Evolutionary conservation across 495 filamentous ascomycete genomes (phyloP), one percentile per base, ranked within the genome.

Genomic region (Aspergillus sparsus): DNA sequence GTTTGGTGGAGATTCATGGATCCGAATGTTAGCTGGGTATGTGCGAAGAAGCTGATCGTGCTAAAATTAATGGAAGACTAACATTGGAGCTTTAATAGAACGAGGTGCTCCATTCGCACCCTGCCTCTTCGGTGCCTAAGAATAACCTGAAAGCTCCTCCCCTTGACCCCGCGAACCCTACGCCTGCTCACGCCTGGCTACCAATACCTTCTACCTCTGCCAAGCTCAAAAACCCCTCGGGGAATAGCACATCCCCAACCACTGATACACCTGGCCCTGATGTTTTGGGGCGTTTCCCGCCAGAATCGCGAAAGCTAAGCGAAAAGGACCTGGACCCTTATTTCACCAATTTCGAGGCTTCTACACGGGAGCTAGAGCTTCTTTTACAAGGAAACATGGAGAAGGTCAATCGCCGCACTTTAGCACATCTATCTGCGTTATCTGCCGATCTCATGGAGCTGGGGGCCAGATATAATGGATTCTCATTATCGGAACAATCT

Each of bases 1-100:
- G 92, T 98, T 12, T 96, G 92, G 86, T 96, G 93, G 91, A 89
- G 91, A 61, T 98, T 98, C 68, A 79, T 98, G 10, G 94, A 98
- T 67, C 93, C 94, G 5, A 97, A 98, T 72, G 91, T 93, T 16
- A 98, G 94, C 87, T 98, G 94, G 94, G 93, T 97, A 74, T 42
- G 72, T 71, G 16, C 15, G 44, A 53, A 39, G 32, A 49, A 12
- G 6, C 6, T 35, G 49, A 16, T 16, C 15, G 36, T 27, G 50
- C 21, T 11, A 16, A 18, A 54, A 41, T 49, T 35, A 27, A 27
- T 27, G 21, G 45, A 49, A 42, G 46, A 57, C 75, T 81, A 69
- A 84, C 64, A 3, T 54, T 7, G 27, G n/a, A 27, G 50, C 18
- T 42, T 10, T 65, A 27, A 27, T 27, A 97, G 93, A 94, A 81